These are phyloP conservation scores for Lactarius pseudohatsudake DNA, from an alignment of 768 basidiomycete genomes.

Conservation along the genomic window DNA sequence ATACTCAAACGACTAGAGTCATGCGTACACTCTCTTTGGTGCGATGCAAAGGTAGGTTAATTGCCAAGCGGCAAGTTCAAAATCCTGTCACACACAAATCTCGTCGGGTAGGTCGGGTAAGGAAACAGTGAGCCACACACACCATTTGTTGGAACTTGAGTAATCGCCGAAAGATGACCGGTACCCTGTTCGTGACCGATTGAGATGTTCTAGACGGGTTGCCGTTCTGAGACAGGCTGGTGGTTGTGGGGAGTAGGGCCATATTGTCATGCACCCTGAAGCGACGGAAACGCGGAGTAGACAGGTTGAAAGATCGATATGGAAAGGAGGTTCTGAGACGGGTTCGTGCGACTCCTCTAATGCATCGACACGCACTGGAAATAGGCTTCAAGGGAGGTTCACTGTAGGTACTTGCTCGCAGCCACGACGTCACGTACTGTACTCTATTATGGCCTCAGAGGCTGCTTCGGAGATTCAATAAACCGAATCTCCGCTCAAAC, in stretches of 20 bases:
- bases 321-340: slow-evolving; percentile 1
- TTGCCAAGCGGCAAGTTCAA: slow-evolving; percentile 96
- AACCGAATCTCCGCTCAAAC: slow-evolving; percentile 17
- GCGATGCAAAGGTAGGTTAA: slow-evolving; percentile 91
- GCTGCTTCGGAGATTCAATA: slow-evolving; percentile 14
- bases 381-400: not conserved
- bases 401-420: not conserved
- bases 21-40: slow-evolving; percentile 81
- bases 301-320: slow-evolving; percentile 26
- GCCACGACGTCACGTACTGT: not conserved
- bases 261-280: slow-evolving; percentile 29
- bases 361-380: slow-evolving; percentile 16
- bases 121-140: slow-evolving; percentile 28
- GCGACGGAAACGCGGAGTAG: slow-evolving; percentile 29
- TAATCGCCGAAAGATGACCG: slow-evolving; percentile 76
- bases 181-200: slow-evolving; percentile 56
- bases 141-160: slow-evolving; percentile 89
- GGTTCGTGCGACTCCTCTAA: slow-evolving; percentile 8
- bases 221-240: slow-evolving; percentile 28
- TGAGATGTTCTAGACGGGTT: slow-evolving; percentile 23
- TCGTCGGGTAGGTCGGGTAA: slow-evolving; percentile 1
- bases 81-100: slow-evolving; percentile 60
- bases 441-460: not conserved
- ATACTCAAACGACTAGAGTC: slow-evolving; percentile 24
- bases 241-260: slow-evolving; percentile 34